Base-by-base conservation (phyloP, 495 filamentous ascomycete genomes). In the Lophiotrema nucula region DNA sequence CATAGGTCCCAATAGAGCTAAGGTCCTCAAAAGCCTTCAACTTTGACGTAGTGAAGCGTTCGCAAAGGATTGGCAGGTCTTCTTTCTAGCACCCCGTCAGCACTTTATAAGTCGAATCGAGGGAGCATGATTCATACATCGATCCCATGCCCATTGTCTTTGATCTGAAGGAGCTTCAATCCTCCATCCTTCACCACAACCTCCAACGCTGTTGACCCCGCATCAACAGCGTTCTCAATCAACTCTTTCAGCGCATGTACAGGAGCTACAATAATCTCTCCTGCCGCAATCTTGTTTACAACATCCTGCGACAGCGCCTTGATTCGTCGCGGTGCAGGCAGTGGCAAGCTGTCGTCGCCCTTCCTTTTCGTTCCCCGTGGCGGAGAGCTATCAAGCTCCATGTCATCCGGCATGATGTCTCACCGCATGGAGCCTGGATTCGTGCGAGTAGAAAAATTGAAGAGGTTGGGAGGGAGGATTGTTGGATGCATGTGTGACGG, bases 211-310 rank as follows among this genome's bases (percentile, higher is more conserved):
- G 93, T 96, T 1, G 93, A 90, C 16, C 95, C 92, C 25, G 95
- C 95, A 73, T 99, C 95, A 28, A 99, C 95, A 6, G 95, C 85
- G 64, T 99, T 99, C 67, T 99, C 95, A 12, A 97, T 95, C 43
- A 99, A 76, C 71, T 99, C 95, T 75, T 99, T 99, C 26, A 99
- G 73, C 18, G 95, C 95, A 69, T 99, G 90, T 56, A 97, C 91
- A 21, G 95, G 95, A 11, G 95, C 93, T 47, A 97, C 90, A 48
- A 99, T 97, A 58, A 97, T 99, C 69, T 99, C 95, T 15, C 95
- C 95, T n/a, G 95, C 95, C 6, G 95, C 95, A 64, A 99, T 99
- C 74, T 97, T 97, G 76, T 97, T 97, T 54, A 97, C 89, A 37
- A 99, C 95, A 77, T 96, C 90, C 67, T 88, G 87, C 69, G 96